These are phyloP conservation scores for Hymenoscyphus fructigenus DNA, from an alignment of 2,329 filamentous ascomycete species.

Conservation along the genomic window DNA sequence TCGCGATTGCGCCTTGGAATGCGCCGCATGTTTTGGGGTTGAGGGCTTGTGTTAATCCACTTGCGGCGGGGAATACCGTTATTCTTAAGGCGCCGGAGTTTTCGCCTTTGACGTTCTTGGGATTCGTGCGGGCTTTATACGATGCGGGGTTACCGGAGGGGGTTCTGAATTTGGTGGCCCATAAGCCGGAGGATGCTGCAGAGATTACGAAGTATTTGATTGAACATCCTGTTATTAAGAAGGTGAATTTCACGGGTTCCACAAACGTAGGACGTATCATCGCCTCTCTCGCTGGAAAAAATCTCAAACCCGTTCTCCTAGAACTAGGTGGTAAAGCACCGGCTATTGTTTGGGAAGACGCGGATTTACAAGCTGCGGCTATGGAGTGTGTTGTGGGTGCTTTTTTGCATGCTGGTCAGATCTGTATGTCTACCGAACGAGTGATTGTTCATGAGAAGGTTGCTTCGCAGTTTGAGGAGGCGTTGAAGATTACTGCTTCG, in stretches of 20 bases:
- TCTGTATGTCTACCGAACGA: conserved; percentile 83
- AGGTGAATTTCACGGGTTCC: conserved; percentile 85
- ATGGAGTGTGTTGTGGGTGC: conserved; percentile 66
- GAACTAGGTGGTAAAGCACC: conserved; percentile 83
- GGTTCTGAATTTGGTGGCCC: conserved; percentile 70
- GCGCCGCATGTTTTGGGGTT: conserved; percentile 55
- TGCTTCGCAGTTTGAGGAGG: conserved; percentile 44
- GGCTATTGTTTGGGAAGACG: conserved; percentile 77
- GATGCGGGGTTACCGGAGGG: conserved; percentile 77
- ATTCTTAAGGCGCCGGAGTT: conserved; percentile 72
- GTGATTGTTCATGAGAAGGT: conserved; percentile 58
- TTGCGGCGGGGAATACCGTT: conserved; percentile 76
- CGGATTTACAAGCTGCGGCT: conserved; percentile 71
- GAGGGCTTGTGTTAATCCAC: conserved; percentile 58
- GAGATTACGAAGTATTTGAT: conserved; percentile 68
- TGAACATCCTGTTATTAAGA: conserved; percentile 64
- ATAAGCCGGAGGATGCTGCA: conserved; percentile 64
- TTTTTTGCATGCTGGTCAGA: conserved; percentile 73
- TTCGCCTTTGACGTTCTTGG: conserved; percentile 62
- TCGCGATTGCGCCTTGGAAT: conserved; percentile 81
- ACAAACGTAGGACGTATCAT: conserved; percentile 73
- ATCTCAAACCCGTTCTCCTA: conserved; percentile 76
- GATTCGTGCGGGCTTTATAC: conserved; percentile 61
- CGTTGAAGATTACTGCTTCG: conserved; percentile 38
- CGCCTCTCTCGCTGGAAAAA: conserved; percentile 64